phyloP scores from a whole-genome alignment of 495 filamentous ascomycete genomes.

The Podospora pseudocomata region DNA sequence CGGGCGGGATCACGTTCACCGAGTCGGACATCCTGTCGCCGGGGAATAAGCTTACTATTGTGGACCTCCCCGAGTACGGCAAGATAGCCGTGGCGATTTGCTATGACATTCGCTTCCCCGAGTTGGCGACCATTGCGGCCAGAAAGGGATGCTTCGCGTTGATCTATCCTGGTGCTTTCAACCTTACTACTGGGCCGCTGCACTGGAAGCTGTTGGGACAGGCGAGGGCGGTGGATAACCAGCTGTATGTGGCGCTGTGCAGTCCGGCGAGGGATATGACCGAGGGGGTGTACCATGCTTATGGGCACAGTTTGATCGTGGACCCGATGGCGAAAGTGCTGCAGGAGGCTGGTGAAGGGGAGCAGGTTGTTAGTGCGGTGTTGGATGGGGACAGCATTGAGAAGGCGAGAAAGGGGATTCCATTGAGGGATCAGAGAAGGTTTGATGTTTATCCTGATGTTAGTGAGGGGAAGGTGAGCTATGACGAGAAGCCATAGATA shows the following conservation, averaged over 20 bases:
- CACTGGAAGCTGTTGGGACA: constrained; percentile 85
- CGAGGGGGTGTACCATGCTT: constrained; percentile 76
- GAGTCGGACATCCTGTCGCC: constrained; percentile 86
- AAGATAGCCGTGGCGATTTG: constrained; percentile 85
- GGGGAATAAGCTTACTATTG: constrained; percentile 72
- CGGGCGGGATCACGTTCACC: constrained; percentile 84
- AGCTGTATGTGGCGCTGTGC: constrained; percentile 90
- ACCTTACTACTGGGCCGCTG: constrained; percentile 83
- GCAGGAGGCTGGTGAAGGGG: constrained; percentile 66
- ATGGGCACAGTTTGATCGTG: constrained; percentile 82
- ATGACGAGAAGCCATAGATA: constrained; percentile 26
- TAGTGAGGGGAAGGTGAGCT: constrained; percentile 45
- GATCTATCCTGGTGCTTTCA: constrained; percentile 93
- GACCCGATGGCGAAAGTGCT: constrained; percentile 86
- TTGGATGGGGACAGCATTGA: constrained; percentile 68
- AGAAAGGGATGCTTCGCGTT: constrained; percentile 69
- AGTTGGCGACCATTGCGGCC: constrained; percentile 86
- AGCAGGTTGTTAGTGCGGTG: constrained; percentile 74
- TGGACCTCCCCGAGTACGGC: constrained; percentile 84
- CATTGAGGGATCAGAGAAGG: constrained; percentile 76
- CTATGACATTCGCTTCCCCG: constrained; percentile 96
- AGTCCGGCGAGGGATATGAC: constrained; percentile 77
- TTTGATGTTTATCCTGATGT: constrained; percentile 98
- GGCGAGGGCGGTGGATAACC: constrained; percentile 88
- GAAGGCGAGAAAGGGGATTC: constrained; percentile 77